Base-by-base conservation (phyloP, 2,329 filamentous ascomycete genomes). In the Xylariaceae sp. region DNA sequence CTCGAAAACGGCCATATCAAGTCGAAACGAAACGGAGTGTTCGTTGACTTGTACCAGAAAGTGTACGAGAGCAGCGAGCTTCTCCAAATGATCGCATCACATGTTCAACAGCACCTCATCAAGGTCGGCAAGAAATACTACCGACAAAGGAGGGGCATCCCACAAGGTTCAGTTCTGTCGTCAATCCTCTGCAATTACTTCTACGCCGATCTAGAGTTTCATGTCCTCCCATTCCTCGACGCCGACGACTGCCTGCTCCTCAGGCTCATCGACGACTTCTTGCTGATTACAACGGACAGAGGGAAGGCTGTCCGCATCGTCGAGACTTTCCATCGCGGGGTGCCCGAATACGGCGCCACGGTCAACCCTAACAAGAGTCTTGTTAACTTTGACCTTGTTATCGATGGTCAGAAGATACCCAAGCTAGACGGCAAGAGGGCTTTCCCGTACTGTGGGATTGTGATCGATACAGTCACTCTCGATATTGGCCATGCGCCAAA, bases 161-260 rank as follows among this genome's bases (percentile, higher is more conserved):
- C 92, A 0, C 92, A 98, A 60, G 92, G 92, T 6, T 96, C 89
- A 0, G 75, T 96, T 1, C 60, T 98, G 4, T 96, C 89, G 0
- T 85, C 83, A 30, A 70, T 88, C 28, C 70, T 98, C 4, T 97
- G 92, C 69, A 97, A 88, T 63, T 90, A 94, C 63, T 96, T 97
- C 61, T 98, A 98, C 57, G 89, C 86, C 5, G 81, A 92, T 46
- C 74, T 97, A 2, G 92, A 98, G 61, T 64, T 64, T 5, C 70
- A 79, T 17, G 67, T 82, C 11, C 68, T 97, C 2, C 57, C 55
- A 0, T 97, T 96, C 55, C 63, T 92, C 2, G 52, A 69, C 12
- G 55, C 64, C 0, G 57, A 64, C 4, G 67, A 82, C 23, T 82
- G 76, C 34, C 62, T 96, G 3, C 68, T 98, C 6, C 62, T 97